Conservation (phyloP, 257 asterid species). For the Solanum appendiculatum region DNA sequence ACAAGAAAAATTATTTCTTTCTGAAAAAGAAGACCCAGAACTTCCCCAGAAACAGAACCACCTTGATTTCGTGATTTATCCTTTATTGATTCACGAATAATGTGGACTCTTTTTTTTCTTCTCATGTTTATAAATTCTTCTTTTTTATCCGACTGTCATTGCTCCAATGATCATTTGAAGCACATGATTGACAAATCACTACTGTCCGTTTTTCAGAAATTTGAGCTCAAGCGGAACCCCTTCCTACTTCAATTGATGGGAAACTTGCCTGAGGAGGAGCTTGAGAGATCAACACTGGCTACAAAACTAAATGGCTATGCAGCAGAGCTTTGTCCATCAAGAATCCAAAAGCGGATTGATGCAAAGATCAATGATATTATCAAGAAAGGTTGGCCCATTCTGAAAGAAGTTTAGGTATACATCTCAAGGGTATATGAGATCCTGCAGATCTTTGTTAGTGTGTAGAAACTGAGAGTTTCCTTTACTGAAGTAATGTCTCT, state of each 20-base stretch:
- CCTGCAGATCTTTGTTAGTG: not conserved
- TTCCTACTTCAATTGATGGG: slow-evolving; percentile 91
- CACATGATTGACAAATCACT: not conserved
- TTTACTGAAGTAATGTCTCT: not conserved
- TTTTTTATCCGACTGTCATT: not conserved
- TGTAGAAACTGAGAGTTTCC: not conserved
- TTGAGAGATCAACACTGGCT: slow-evolving; percentile 66
- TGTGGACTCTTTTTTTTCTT: not conserved
- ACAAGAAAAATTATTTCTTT: not conserved
- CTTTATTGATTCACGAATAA: not conserved
- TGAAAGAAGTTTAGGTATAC: slow-evolving; percentile 47
- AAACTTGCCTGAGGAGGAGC: slow-evolving; percentile 81
- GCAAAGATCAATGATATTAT: slow-evolving; percentile 60
- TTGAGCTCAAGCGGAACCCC: slow-evolving; percentile 84
- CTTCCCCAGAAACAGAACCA: not conserved
- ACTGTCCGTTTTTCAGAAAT: slow-evolving; percentile 43
- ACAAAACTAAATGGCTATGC: slow-evolving; percentile 86
- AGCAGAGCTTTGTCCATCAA: slow-evolving; percentile 83
- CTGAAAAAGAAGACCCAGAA: not conserved
- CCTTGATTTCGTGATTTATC: not conserved
- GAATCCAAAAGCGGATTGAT: slow-evolving; percentile 62
- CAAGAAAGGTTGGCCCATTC: slow-evolving; percentile 88
- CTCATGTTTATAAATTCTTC: not conserved
- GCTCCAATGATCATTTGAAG: not conserved
- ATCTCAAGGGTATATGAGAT: not conserved